phyloP scores from a whole-genome alignment of 805 yeast genomes.

The Sungouiella thailandica region DNA sequence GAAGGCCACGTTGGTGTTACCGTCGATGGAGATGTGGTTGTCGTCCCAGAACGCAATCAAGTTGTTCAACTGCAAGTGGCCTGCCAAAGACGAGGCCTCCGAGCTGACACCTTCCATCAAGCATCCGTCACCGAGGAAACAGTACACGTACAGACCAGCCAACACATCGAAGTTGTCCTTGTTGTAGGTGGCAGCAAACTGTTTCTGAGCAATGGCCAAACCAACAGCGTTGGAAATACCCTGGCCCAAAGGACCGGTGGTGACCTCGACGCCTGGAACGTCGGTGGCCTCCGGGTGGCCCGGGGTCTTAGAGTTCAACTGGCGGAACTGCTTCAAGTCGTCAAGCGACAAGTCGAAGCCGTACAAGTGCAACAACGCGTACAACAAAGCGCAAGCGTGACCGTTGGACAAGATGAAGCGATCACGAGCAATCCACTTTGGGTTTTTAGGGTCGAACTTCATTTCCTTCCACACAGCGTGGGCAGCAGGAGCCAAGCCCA shows the following conservation, averaged over 20 bases:
- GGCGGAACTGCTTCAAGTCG: slow-evolving; percentile 88
- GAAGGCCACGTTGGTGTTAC: slow-evolving; percentile 83
- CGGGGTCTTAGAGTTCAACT: slow-evolving; percentile 84
- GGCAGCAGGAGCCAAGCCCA: slow-evolving; percentile 96
- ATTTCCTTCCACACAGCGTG: slow-evolving; percentile 78
- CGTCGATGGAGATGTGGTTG: slow-evolving; percentile 95
- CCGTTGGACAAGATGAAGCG: slow-evolving; percentile 94
- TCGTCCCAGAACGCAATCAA: slow-evolving; percentile 95
- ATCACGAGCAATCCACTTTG: slow-evolving; percentile 91
- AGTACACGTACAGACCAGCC: slow-evolving; percentile 72
- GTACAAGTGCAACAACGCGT: slow-evolving; percentile 76
- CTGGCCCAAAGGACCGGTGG: slow-evolving; percentile 99
- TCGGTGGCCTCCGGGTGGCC: slow-evolving; percentile 92
- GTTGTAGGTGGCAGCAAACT: slow-evolving; percentile 89
- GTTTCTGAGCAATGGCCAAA: slow-evolving; percentile 89
- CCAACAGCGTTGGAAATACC: slow-evolving; percentile 97
- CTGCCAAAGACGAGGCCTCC: slow-evolving; percentile 93
- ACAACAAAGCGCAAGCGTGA: slow-evolving; percentile 89
- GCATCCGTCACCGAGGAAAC: slow-evolving; percentile 95
- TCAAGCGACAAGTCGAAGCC: slow-evolving; percentile 80
- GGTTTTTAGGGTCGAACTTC: slow-evolving; percentile 86
- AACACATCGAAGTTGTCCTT: slow-evolving; percentile 66
- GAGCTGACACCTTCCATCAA: slow-evolving; percentile 96
- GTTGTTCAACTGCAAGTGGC: slow-evolving; percentile 90
- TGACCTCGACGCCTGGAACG: slow-evolving; percentile 90